phyloP scores from a whole-genome alignment of 2,329 filamentous ascomycete species.

The Chaetomium strumarium region DNA sequence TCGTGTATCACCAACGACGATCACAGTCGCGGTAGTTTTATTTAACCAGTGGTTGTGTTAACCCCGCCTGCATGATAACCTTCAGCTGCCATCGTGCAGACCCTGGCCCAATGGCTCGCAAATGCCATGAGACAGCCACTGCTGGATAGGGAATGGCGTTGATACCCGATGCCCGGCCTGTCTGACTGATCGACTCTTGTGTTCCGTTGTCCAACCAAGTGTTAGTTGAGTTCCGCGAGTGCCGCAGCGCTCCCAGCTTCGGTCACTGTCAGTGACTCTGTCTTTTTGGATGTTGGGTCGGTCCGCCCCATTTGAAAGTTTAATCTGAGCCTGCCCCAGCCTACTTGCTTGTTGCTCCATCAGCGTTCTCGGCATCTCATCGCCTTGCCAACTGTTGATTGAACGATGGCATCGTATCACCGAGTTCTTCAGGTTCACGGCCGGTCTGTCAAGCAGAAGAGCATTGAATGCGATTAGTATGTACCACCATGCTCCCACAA shows the following conservation, averaged over 20 bases:
- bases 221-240: too few relatives aligned
- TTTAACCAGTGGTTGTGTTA: not conserved
- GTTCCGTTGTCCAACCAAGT: too few relatives aligned
- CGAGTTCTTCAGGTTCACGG: slow-evolving; percentile 30
- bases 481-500: not conserved
- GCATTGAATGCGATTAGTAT: slow-evolving; percentile 30
- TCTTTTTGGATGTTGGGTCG: too few relatives aligned
- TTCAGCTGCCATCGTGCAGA: slow-evolving; percentile 11
- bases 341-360: too few relatives aligned
- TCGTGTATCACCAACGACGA: slow-evolving; percentile 1
- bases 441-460: slow-evolving; percentile 29
- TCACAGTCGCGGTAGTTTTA: not conserved
- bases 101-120: not conserved
- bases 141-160: not conserved
- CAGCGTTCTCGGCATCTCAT: not conserved
- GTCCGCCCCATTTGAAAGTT: too few relatives aligned
- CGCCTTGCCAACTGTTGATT: not conserved
- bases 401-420: slow-evolving; percentile 31
- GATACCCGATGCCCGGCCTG: not conserved
- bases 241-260: too few relatives aligned
- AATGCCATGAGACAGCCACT: not conserved
- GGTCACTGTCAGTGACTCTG: too few relatives aligned
- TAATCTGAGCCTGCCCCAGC: too few relatives aligned
- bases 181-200: too few relatives aligned
- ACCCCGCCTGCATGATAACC: not conserved